phyloP scores from a whole-genome alignment of 306 rosid genomes.

The Morella rubra region DNA sequence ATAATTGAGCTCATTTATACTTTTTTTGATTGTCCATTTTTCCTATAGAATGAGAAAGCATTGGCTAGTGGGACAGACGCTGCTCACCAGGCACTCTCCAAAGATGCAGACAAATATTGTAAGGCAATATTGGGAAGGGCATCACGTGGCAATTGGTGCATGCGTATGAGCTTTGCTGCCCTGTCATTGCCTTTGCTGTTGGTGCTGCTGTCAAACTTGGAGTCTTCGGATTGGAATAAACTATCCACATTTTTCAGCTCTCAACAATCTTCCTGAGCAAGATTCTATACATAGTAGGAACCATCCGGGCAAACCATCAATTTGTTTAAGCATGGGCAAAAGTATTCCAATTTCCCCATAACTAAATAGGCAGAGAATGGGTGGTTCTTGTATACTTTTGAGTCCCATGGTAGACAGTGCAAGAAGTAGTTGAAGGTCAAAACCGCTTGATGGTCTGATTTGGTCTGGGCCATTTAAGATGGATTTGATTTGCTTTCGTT shows the following conservation, averaged over 20 bases:
- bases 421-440: constrained; percentile 45
- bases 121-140: constrained; percentile 56
- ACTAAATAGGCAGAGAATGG: constrained; percentile 42
- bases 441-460: constrained; percentile 38
- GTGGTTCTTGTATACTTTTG: constrained; percentile 41
- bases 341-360: constrained; percentile 32
- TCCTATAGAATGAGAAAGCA: constrained; percentile 67
- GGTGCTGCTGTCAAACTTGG: constrained; percentile 60
- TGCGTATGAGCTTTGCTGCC: constrained; percentile 44
- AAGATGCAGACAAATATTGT: constrained; percentile 77
- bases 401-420: constrained; percentile 32
- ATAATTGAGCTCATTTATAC: constrained; percentile 19
- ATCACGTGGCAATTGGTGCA: constrained; percentile 64
- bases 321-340: constrained; percentile 22
- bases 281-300: constrained; percentile 29
- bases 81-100: constrained; percentile 41
- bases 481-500: constrained; percentile 29
- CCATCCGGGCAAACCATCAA: constrained; percentile 30
- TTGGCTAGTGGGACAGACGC: constrained; percentile 51
- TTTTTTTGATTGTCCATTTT: constrained; percentile 28
- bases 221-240: constrained; percentile 62
- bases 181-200: constrained; percentile 49
- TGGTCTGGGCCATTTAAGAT: constrained; percentile 48
- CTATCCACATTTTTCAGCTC: constrained; percentile 50
- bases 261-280: constrained; percentile 39